Percentiles rank a stretch among this genome's conserved stretches.
Conservation (phyloP, 2,329 filamentous ascomycete genomes). For the Rachicladosporium sp. region DNA sequence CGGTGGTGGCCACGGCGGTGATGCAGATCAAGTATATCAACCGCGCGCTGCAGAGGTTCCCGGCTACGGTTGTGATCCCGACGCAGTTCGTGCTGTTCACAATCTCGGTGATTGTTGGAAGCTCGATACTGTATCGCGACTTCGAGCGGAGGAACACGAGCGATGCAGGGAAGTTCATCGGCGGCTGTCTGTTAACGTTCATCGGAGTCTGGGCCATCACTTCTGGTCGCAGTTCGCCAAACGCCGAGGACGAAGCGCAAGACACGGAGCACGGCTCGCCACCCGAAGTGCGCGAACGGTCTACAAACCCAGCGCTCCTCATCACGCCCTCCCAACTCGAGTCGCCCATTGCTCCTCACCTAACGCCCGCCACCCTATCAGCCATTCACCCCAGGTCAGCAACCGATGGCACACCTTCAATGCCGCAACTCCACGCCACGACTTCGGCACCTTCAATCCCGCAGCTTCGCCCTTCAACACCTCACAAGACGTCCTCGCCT, state of each 20-base stretch:
- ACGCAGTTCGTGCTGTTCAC: slow-evolving; percentile 97
- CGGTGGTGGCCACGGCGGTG: slow-evolving; percentile 72
- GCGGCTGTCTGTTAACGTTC: slow-evolving; percentile 85
- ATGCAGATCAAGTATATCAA: slow-evolving; percentile 98
- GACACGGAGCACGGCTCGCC: slow-evolving; percentile 5
- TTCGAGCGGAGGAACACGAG: slow-evolving; percentile 70
- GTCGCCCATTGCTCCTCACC: neutral
- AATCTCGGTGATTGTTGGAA: slow-evolving; percentile 86
- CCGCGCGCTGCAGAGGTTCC: slow-evolving; percentile 76
- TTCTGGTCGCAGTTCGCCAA: slow-evolving; percentile 59
- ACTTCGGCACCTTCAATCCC: slow-evolving; percentile 21
- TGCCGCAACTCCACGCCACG: slow-evolving; percentile 18
- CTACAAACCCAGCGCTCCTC: slow-evolving; percentile 8
- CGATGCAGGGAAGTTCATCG: slow-evolving; percentile 73
- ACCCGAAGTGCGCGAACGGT: slow-evolving; percentile 16
- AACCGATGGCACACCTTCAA: slow-evolving; percentile 9
- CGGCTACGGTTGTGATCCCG: slow-evolving; percentile 94
- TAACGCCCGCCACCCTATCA: slow-evolving; percentile 15
- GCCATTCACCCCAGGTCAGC: slow-evolving; percentile 19
- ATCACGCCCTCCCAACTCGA: slow-evolving; percentile 10
- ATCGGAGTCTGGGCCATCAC: slow-evolving; percentile 96
- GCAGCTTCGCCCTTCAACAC: slow-evolving; percentile 5
- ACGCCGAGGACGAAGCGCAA: slow-evolving; percentile 27
- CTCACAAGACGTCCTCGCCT: too few species aligned
- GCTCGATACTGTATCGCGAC: slow-evolving; percentile 84